Percentiles rank a stretch among this genome's conserved stretches.
Conservation (phyloP, 352 stramenopile genomes). For the Nannochloropsis limnetica region DNA sequence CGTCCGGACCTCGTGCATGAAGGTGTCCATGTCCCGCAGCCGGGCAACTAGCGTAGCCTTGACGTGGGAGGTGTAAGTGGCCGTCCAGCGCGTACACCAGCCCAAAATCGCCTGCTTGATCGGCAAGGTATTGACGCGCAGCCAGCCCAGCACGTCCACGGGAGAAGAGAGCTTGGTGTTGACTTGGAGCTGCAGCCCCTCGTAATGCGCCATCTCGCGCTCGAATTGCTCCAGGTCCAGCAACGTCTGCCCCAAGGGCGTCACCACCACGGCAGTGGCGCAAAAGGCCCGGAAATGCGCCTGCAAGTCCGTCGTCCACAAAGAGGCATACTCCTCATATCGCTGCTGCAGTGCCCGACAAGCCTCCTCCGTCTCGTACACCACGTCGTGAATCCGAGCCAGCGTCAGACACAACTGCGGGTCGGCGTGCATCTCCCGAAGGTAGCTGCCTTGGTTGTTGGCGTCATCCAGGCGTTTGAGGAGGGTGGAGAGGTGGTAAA, state of each 20-base stretch:
- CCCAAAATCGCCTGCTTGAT: conserved; percentile 90
- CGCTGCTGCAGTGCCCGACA: conserved; percentile 78
- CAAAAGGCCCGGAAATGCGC: conserved; percentile 83
- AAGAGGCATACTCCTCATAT: conserved; percentile 85
- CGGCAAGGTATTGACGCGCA: conserved; percentile 90
- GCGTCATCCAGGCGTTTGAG: conserved; percentile 84
- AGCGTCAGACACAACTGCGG: conserved; percentile 84
- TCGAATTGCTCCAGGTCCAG: conserved; percentile 88
- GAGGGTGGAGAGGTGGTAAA: conserved; percentile 75
- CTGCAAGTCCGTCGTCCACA: conserved; percentile 89
- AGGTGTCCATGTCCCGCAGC: conserved; percentile 63
- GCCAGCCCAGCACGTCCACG: conserved; percentile 74
- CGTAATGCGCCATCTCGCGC: conserved; percentile 84
- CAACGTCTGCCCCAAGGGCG: conserved; percentile 70
- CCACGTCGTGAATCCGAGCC: conserved; percentile 78
- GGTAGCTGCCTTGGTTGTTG: conserved; percentile 80
- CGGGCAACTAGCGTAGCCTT: conserved; percentile 78
- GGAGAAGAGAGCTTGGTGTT: conserved; percentile 5
- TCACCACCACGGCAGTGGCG: conserved; percentile 60
- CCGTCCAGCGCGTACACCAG: conserved; percentile 90
- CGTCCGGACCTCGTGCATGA: conserved; percentile 80
- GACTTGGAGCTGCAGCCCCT: conserved; percentile 63
- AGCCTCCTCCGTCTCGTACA: conserved; percentile 81
- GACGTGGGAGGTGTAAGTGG: conserved; percentile 85
- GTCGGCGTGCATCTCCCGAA: conserved; percentile 92